Evolutionary conservation across 441 rosid genomes (phyloP).

Genomic region (Gossypium davidsonii): DNA sequence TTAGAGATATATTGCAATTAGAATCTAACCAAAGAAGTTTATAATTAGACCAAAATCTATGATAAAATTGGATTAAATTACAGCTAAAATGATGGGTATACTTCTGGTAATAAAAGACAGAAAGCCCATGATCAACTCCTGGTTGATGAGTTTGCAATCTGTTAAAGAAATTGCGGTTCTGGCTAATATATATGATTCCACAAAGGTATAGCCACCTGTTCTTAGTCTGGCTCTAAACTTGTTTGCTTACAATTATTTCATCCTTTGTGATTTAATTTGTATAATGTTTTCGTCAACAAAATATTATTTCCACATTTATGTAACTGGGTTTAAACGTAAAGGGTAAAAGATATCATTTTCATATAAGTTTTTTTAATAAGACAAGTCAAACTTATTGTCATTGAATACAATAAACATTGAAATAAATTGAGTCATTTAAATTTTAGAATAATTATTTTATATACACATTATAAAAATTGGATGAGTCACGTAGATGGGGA

Average conservation of each 20-base stretch:
- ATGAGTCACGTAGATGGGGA: background rate
- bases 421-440: no score
- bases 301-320: background rate
- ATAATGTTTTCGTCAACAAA: background rate
- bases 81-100: background rate
- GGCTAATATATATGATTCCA: background rate
- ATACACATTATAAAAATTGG: no score
- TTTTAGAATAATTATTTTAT: background rate
- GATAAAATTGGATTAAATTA: background rate
- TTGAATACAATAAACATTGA: no score
- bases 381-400: no score
- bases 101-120: slow-evolving; percentile 2
- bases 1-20: background rate
- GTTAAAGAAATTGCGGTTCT: background rate
- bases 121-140: background rate
- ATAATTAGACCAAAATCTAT: background rate
- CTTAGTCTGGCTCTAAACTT: no score
- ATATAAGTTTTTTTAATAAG: no score
- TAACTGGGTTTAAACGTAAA: no score
- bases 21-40: background rate
- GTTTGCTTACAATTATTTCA: background rate
- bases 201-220: background rate
- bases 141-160: slow-evolving; percentile 2
- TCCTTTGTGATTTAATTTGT: background rate
- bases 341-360: no score